Conservation (phyloP, 768 basidiomycete species). For the Panaeolus papilionaceus region DNA sequence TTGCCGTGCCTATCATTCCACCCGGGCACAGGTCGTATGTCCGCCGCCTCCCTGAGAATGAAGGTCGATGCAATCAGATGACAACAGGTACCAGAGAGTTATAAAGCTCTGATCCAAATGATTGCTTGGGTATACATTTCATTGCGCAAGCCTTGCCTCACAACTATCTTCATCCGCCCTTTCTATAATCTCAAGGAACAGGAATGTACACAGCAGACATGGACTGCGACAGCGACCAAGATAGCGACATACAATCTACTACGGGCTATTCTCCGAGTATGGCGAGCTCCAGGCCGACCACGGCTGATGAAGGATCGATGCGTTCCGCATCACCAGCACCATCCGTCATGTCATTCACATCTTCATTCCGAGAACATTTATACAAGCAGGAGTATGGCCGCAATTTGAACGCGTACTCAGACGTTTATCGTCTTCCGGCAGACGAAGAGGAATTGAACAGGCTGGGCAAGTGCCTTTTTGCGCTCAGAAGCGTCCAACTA, state of each 20-base stretch:
- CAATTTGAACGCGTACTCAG: conserved; percentile 76
- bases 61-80: not conserved
- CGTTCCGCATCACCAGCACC: conserved; percentile 70
- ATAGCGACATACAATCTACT: not conserved
- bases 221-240: conserved; percentile 8
- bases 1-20: conserved; percentile 7
- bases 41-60: conserved; percentile 10
- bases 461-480: conserved; percentile 52
- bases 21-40: conserved; percentile 1
- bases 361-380: conserved; percentile 61
- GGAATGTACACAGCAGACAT: not conserved
- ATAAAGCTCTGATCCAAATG: conserved; percentile 5
- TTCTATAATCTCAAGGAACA: not conserved
- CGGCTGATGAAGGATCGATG: conserved; percentile 53
- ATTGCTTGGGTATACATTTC: not conserved
- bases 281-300: conserved; percentile 55
- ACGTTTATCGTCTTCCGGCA: conserved; percentile 78
- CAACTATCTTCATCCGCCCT: not conserved
- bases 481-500: not conserved
- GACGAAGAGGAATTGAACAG: conserved; percentile 78
- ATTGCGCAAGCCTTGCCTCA: not conserved
- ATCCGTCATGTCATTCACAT: conserved; percentile 72
- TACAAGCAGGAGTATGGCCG: conserved; percentile 74
- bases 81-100: not conserved
- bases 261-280: conserved; percentile 17